Base-by-base conservation (phyloP, 768 basidiomycete genomes). In the Mycena rosella region DNA sequence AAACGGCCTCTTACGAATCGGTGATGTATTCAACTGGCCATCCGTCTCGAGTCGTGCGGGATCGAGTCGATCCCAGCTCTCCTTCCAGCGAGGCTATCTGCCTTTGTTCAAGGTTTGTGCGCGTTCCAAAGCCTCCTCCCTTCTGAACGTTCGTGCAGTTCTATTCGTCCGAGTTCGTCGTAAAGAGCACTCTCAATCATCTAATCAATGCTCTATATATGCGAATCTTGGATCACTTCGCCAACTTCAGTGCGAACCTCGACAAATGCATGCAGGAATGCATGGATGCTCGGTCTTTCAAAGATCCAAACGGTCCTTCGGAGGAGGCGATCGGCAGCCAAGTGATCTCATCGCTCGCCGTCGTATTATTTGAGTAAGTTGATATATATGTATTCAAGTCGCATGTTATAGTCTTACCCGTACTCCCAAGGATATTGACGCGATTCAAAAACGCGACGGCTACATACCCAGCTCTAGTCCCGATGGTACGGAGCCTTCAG, bases 11-110 rank as follows among this genome's bases (percentile, higher is more conserved):
- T 77, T 80, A 7, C 85, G 88, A 34, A 77, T 91, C 24, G 74
- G 74, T 5, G 86, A 88, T 48, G 78, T 90, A 42, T 72, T 91
- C 20, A 74, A 74, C 7, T 89, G 85, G 82, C 73, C 78, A 0
- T 68, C 73, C 2, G 82, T 91, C 30, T 82, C 82, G 14, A 72
- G 74, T 3, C 62, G 67, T 11, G 81, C 83, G 3, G 85, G 80
- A 38, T 78, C 77, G n/a, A 72, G 63, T 53, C 66, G 69, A 0
- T 69, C 76, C 0, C 67, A 73, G 0, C 78, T 91, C 10, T 90
- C 90, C 2, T 92, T 91, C 63, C 88, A 91, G 67, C 77, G 84
- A 29, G 89, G 86, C 0, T 82, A 85, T 67, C 69, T 91, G 8
- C 86, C 86, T 0, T 67, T 91, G 20, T 75, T 91, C n/a, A 77